A percentile compares a stretch with the other conserved stretches of the same genome.
phyloP scores from a whole-genome alignment of 106 monocot genomes.

The Acanthochlamys bracteata region DNA sequence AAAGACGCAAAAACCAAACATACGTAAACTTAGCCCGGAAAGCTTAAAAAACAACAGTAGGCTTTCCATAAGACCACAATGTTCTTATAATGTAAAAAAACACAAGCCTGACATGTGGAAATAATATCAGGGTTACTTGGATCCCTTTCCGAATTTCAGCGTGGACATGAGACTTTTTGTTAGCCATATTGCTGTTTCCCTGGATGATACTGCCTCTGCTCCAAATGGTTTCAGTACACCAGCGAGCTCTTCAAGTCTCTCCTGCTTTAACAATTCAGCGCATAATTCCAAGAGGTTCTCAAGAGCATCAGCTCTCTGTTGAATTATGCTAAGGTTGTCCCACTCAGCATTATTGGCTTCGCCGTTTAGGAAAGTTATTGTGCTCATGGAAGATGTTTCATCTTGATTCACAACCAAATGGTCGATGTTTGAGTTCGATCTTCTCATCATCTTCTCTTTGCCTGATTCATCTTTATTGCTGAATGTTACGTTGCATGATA shows the following conservation, averaged over 20 bases:
- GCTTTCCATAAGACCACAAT: no score
- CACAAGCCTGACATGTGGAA: no score
- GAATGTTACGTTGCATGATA: no score
- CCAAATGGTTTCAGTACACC: constrained; percentile 79
- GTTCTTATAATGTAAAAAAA: no score
- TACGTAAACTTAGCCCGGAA: no score
- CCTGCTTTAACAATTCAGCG: constrained; percentile 61
- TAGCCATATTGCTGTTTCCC: constrained; percentile 92
- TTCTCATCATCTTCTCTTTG: not conserved
- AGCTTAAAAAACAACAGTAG: no score
- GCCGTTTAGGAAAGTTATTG: constrained; percentile 22
- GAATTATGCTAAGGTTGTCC: constrained; percentile 41
- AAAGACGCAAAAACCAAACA: no score
- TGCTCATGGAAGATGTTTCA: constrained; percentile 42
- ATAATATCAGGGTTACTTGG: no score
- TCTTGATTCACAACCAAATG: constrained; percentile 18
- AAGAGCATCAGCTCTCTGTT: constrained; percentile 71
- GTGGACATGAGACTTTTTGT: constrained; percentile 63
- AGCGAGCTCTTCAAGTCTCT: constrained; percentile 82
- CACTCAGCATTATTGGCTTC: constrained; percentile 39
- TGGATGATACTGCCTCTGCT: constrained; percentile 63
- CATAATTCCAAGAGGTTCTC: constrained; percentile 80
- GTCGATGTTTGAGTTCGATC: constrained; percentile 19
- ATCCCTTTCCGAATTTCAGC: constrained; percentile 32
- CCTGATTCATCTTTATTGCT: constrained; percentile 3